Evolutionary conservation across 108 stramenopile genomes (phyloP), one percentile per base, ranked within the genome.

Genomic region (Cyclotella sp.): DNA sequence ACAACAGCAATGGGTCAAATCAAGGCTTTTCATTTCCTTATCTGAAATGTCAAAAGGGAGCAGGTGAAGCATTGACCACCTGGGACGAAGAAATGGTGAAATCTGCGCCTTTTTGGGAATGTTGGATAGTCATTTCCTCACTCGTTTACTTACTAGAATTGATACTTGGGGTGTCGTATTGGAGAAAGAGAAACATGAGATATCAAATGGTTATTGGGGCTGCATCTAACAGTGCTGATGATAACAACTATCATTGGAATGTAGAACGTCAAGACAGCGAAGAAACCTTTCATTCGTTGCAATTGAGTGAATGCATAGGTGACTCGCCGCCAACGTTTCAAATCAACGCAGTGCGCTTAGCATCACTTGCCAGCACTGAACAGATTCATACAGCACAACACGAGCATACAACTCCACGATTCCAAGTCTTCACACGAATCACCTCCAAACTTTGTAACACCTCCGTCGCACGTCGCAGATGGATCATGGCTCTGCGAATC

Each of bases 11-110:
- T 34, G 44, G 0, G 4, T 15, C 11, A n/a, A 30, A 44, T 28
- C 15, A 41, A 10, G 42, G 44, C 28, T 68, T 75, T 14, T 58
- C 63, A 39, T 82, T 82, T 68, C 77, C 72, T 21, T 82, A 73
- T 68, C 39, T 83, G 47, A 51, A 52, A 44, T 79, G 78, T 54
- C 67, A 68, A 26, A 79, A 79, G 62, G 82, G 82, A 65, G 73
- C 78, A 8, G 73, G 82, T 11, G 82, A 83, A 55, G 24, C 63
- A 18, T 66, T 84, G 16, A 70, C 68, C 22, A 76, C 83, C 16
- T 76, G 61, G 61, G 59, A 79, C 10, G 78, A 64, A 13, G 54
- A 71, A 7, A 68, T 61, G 58, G 75, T 71, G 0, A 75, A 80
- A 51, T 79, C 73, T 11, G 66, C 73, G 8, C 9, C 39, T 7